Percentiles rank a stretch among this genome's conserved stretches.
Evolutionary conservation across 257 asterid genomes (phyloP).

Genomic region (Nemophila menziesii): DNA sequence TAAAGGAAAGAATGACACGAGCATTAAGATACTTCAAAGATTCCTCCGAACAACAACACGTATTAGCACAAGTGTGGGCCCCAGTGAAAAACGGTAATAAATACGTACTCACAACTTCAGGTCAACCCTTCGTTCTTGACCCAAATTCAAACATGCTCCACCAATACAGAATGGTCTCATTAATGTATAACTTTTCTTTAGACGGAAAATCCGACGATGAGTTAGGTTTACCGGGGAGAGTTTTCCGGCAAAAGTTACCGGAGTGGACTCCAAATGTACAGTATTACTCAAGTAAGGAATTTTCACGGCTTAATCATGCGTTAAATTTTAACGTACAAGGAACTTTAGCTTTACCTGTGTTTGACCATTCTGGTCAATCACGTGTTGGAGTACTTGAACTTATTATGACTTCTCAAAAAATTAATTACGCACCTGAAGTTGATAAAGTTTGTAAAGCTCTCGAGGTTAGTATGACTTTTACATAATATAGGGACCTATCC

Average conservation of each 20-base stretch:
- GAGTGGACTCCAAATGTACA: conserved; percentile 97
- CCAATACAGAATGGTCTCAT: conserved; percentile 73
- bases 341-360: conserved; percentile 86
- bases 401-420: conserved; percentile 85
- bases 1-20: conserved; percentile 80
- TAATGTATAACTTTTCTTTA: conserved; percentile 56
- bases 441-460: conserved; percentile 96
- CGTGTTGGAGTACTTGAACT: conserved; percentile 86
- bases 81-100: conserved; percentile 71
- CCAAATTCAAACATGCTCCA: conserved; percentile 72
- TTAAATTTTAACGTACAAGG: conserved; percentile 69
- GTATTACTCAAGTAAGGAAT: conserved; percentile 82
- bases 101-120: conserved; percentile 73
- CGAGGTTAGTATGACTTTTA: conserved; percentile 47
- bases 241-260: conserved; percentile 61
- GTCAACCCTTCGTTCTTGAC: conserved; percentile 86
- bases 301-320: conserved; percentile 68
- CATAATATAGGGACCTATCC: neutral
- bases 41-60: conserved; percentile 60
- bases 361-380: conserved; percentile 77
- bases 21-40: conserved; percentile 86
- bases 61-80: conserved; percentile 92
- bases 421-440: conserved; percentile 89
- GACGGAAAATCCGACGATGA: conserved; percentile 60
- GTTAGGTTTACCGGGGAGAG: conserved; percentile 86